Conservation (phyloP, 169 alveolate genomes). For the Theileria luwenshuni region DNA sequence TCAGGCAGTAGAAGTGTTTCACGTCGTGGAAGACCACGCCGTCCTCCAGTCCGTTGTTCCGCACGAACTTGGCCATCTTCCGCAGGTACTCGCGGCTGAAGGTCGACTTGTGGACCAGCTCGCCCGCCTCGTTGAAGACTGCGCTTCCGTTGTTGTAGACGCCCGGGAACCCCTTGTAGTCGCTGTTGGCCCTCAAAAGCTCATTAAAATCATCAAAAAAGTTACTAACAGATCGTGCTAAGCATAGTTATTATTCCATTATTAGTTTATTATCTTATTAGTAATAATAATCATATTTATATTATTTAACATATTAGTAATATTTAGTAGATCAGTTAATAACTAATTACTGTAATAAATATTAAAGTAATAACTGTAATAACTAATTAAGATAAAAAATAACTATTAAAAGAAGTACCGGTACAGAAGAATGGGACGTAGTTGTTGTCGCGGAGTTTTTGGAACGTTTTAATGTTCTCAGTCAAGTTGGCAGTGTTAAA, state of each 20-base stretch:
- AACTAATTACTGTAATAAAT: too few relatives aligned
- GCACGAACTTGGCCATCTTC: neutral
- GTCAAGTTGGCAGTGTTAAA: neutral
- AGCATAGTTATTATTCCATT: neutral
- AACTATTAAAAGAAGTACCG: slow-evolving; percentile 42
- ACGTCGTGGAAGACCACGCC: slow-evolving; percentile 10
- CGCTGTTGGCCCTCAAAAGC: neutral
- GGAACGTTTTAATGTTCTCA: slow-evolving; percentile 47
- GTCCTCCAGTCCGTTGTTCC: neutral
- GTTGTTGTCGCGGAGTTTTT: slow-evolving; percentile 10
- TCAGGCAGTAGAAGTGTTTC: neutral
- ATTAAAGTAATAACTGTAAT: too few relatives aligned
- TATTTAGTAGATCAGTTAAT: neutral
- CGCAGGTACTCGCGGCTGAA: neutral
- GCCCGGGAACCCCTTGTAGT: slow-evolving; percentile 49
- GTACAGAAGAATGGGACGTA: slow-evolving; percentile 59
- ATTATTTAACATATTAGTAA: neutral
- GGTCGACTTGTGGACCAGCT: slow-evolving; percentile 22
- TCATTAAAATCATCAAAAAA: slow-evolving; percentile 1
- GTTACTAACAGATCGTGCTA: slow-evolving; percentile 6
- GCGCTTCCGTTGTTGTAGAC: slow-evolving; percentile 61
- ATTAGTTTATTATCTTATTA: neutral
- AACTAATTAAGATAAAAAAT: too few relatives aligned
- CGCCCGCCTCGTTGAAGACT: slow-evolving; percentile 48
- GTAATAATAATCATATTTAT: neutral